These are phyloP conservation scores for Penicillium sclerotiorum DNA, from an alignment of 2,329 filamentous ascomycete species.

Conservation along the genomic window DNA sequence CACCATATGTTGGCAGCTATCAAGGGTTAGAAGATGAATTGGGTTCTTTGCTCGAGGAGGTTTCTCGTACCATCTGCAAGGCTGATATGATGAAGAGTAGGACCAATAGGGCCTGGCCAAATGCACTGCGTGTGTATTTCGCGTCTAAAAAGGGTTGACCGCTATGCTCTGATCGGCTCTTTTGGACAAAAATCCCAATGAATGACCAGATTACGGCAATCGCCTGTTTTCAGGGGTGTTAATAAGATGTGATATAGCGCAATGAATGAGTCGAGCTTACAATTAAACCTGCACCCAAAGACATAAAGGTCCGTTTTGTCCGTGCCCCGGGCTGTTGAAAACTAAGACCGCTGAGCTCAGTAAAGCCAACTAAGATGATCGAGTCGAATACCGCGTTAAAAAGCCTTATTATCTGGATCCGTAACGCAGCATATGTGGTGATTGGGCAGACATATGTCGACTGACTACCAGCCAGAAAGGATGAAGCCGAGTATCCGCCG, in stretches of 20 bases:
- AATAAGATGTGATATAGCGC: too few relatives aligned
- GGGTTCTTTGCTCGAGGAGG: slow-evolving; percentile 19
- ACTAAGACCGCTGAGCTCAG: slow-evolving; percentile 31
- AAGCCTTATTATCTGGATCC: slow-evolving; percentile 42
- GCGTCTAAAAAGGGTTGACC: slow-evolving; percentile 42
- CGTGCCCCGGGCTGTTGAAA: slow-evolving; percentile 22
- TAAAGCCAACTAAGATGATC: slow-evolving; percentile 39
- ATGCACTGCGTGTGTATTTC: slow-evolving; percentile 42
- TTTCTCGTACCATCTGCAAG: slow-evolving; percentile 42
- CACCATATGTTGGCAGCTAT: slow-evolving; percentile 46
- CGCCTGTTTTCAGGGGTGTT: slow-evolving; percentile 30
- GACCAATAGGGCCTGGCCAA: slow-evolving; percentile 39
- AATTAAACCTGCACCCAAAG: slow-evolving; percentile 33
- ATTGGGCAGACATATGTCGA: slow-evolving; percentile 56
- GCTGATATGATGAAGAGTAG: slow-evolving; percentile 38
- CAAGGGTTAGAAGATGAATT: not conserved
- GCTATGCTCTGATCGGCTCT: slow-evolving; percentile 40
- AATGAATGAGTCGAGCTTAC: slow-evolving; percentile 33
- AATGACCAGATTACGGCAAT: slow-evolving; percentile 40
- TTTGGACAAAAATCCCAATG: slow-evolving; percentile 37
- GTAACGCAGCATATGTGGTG: slow-evolving; percentile 33
- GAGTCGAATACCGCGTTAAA: slow-evolving; percentile 46
- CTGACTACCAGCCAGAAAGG: slow-evolving; percentile 37
- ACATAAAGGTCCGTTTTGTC: slow-evolving; percentile 28
- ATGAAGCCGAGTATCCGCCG: slow-evolving; percentile 41